phyloP scores from a whole-genome alignment of 768 basidiomycete species.

The Trametes meyenii region DNA sequence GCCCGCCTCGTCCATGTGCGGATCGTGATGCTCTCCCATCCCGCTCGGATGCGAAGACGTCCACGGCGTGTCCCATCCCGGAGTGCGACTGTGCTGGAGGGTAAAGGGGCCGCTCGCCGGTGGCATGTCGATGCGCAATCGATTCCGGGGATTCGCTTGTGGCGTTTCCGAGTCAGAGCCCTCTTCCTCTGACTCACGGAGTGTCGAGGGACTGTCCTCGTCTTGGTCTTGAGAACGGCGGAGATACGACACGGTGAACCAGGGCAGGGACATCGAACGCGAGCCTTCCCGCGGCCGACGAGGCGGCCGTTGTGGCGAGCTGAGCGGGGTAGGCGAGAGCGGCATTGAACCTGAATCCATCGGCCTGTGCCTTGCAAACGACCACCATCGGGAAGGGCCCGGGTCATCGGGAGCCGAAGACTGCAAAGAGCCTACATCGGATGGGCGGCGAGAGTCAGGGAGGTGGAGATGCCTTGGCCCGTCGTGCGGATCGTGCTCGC shows the following conservation, averaged over 20 bases:
- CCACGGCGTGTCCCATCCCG: slow-evolving; percentile 74
- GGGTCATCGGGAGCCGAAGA: slow-evolving; percentile 42
- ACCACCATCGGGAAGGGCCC: slow-evolving; percentile 62
- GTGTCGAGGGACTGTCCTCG: slow-evolving; percentile 21
- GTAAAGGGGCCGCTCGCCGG: slow-evolving; percentile 46
- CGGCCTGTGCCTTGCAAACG: slow-evolving; percentile 65
- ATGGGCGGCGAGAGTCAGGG: slow-evolving; percentile 45
- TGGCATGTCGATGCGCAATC: slow-evolving; percentile 38
- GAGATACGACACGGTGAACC: slow-evolving; percentile 47
- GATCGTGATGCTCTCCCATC: background rate
- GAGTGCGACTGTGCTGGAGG: slow-evolving; percentile 55
- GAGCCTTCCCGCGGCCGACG: slow-evolving; percentile 25
- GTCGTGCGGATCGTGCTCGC: slow-evolving; percentile 44
- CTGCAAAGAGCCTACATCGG: slow-evolving; percentile 56
- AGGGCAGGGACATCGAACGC: slow-evolving; percentile 49
- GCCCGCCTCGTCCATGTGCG: background rate
- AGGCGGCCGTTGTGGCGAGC: slow-evolving; percentile 1
- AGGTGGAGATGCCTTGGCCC: slow-evolving; percentile 34
- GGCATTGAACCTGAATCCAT: slow-evolving; percentile 26
- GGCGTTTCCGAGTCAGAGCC: slow-evolving; percentile 5
- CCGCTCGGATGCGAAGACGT: slow-evolving; percentile 44
- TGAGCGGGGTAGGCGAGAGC: slow-evolving; percentile 18
- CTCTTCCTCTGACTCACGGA: slow-evolving; percentile 15
- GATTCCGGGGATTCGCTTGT: slow-evolving; percentile 11
- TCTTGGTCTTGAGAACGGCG: slow-evolving; percentile 35